These are phyloP conservation scores for Wallemia hederae DNA, from an alignment of 1,284 basidiomycete genomes.

Conservation along the genomic window DNA sequence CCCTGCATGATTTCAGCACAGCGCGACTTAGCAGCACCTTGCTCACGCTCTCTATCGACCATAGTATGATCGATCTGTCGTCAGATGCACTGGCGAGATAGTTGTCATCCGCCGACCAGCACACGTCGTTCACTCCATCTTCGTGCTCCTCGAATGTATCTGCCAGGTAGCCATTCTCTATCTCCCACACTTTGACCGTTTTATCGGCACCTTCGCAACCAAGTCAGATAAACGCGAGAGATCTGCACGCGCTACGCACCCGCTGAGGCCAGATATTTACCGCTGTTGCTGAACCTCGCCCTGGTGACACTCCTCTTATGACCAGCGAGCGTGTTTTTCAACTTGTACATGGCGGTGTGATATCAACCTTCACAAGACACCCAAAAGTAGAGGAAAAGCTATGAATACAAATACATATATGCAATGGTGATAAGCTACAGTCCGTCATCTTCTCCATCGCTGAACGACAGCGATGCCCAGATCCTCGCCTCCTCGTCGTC, in stretches of 20 bases:
- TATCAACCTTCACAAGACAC: neutral
- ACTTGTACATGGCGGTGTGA: constrained; percentile 6
- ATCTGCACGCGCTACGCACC: constrained; percentile 11
- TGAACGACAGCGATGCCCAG: neutral
- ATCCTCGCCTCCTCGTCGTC: neutral
- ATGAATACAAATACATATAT: neutral
- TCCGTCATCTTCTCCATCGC: neutral
- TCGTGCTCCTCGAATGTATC: neutral
- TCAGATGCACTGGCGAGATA: constrained; percentile 69
- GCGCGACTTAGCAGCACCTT: neutral
- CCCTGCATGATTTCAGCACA: constrained; percentile 19
- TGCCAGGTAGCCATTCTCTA: neutral
- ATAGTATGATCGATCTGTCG: constrained; percentile 54
- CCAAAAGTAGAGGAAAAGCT: neutral
- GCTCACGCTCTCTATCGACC: constrained; percentile 36
- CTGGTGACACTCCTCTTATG: constrained; percentile 19
- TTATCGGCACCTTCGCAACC: constrained; percentile 15
- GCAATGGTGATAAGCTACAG: too few relatives aligned
- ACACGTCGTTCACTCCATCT: constrained; percentile 56
- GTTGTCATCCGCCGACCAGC: constrained; percentile 52
- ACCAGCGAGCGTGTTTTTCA: constrained; percentile 17
- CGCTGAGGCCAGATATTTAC: constrained; percentile 17
- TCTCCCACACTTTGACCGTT: constrained; percentile 15
- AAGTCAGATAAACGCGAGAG: too few relatives aligned
- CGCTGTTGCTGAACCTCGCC: constrained; percentile 20